Evolutionary conservation across 208 protist genomes (phyloP).

Genomic region (Wallacemonas sp.): DNA sequence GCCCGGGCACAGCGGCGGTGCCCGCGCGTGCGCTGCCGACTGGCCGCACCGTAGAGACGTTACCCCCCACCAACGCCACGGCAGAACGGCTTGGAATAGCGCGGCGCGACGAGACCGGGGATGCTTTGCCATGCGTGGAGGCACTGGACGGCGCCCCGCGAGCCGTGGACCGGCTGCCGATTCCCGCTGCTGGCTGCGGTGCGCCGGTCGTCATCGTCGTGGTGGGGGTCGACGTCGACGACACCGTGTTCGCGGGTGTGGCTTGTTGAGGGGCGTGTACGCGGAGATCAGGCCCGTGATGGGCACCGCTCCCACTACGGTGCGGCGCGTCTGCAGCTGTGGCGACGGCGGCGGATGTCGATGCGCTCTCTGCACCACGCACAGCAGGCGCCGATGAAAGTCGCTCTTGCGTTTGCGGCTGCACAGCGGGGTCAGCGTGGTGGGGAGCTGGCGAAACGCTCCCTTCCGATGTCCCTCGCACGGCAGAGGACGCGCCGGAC

Average conservation of each 20-base stretch:
- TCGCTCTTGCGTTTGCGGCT: neutral
- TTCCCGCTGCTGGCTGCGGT: neutral
- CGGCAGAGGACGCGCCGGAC: neutral
- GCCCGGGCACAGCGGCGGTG: neutral
- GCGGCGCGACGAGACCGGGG: neutral
- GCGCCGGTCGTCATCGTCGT: too few relatives aligned
- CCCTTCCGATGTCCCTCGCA: neutral
- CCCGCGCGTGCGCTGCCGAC: constrained; percentile 3
- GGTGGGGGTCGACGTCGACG: neutral
- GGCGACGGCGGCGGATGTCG: neutral
- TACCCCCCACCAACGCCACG: neutral
- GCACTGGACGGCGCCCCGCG: too few relatives aligned
- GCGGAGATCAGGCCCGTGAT: neutral
- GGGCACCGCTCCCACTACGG: too few relatives aligned
- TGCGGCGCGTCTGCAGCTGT: too few relatives aligned
- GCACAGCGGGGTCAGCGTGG: neutral
- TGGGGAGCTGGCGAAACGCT: neutral
- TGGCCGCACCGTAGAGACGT: neutral
- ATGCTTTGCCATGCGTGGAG: too few relatives aligned
- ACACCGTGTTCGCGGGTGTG: neutral
- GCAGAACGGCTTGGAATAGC: neutral
- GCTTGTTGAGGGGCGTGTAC: constrained; percentile 4
- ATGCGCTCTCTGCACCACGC: too few relatives aligned
- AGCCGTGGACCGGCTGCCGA: neutral
- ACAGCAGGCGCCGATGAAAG: constrained; percentile 1